Percentiles rank a stretch among this genome's conserved stretches.
Conservation (phyloP, 208 protist genomes). For the Crithidia acanthocephali region DNA sequence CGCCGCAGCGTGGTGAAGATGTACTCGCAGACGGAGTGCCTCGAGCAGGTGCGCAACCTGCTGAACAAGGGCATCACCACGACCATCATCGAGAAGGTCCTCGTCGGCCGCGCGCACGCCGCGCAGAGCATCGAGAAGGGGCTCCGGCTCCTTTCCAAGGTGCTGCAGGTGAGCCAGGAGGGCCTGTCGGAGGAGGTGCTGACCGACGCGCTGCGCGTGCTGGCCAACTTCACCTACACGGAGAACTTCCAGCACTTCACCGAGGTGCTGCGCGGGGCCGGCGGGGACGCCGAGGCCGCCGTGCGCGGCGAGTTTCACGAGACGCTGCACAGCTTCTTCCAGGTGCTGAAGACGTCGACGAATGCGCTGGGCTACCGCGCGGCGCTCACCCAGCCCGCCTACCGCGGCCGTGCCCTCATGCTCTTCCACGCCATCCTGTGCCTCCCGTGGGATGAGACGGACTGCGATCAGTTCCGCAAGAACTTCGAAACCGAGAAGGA, state of each 20-base stretch:
- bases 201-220: conserved; percentile 44
- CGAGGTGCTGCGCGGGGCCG: conserved; percentile 70
- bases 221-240: conserved; percentile 54
- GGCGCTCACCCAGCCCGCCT: conserved; percentile 49
- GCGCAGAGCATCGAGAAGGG: conserved; percentile 69
- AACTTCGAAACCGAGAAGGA: conserved; percentile 46
- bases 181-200: conserved; percentile 29
- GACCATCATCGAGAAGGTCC: conserved; percentile 57
- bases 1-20: conserved; percentile 68
- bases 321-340: conserved; percentile 46
- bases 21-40: conserved; percentile 55
- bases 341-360: conserved; percentile 29
- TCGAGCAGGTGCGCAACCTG: conserved; percentile 79
- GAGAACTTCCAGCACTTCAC: conserved; percentile 65
- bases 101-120: conserved; percentile 60
- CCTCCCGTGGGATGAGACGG: conserved; percentile 80
- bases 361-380: conserved; percentile 36
- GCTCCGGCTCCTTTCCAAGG: conserved; percentile 48
- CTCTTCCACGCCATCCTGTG: conserved; percentile 77
- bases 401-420: conserved; percentile 56
- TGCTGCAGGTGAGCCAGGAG: conserved; percentile 33
- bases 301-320: conserved; percentile 76
- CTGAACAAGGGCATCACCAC: conserved; percentile 60
- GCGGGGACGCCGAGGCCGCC: conserved; percentile 62
- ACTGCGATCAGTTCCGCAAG: conserved; percentile 73